Percentiles rank a stretch among this genome's conserved stretches.
phyloP scores from a whole-genome alignment of 2,329 filamentous ascomycete species.

The Plectosphaerella plurivora region DNA sequence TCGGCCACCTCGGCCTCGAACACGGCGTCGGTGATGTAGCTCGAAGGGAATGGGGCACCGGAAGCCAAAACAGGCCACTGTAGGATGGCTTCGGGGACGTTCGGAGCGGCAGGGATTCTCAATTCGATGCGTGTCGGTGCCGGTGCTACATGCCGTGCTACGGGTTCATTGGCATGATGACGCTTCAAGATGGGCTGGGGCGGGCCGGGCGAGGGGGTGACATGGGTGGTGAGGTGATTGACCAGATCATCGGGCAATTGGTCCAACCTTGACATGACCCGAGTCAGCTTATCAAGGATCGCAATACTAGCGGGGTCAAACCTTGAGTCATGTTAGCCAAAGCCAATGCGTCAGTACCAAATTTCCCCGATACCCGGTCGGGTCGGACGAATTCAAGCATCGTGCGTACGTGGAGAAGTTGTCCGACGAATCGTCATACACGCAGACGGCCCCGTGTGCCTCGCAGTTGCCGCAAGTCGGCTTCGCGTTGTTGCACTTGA shows the following conservation, averaged over 20 bases:
- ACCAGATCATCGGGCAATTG: not conserved
- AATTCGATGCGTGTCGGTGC: not conserved
- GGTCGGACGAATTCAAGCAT: not conserved
- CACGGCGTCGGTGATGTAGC: not conserved
- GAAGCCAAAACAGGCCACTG: not conserved
- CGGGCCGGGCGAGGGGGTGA: too few species aligned
- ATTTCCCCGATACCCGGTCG: not conserved
- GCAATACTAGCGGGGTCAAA: conserved; percentile 1
- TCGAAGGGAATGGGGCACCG: not conserved
- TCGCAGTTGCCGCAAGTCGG: not conserved
- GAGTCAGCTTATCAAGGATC: not conserved
- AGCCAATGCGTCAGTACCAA: too few species aligned
- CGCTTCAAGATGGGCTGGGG: too few species aligned
- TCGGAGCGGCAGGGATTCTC: not conserved
- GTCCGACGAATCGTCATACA: not conserved
- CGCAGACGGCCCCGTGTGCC: not conserved
- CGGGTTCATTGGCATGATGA: not conserved
- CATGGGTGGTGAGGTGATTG: not conserved
- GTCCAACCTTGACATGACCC: not conserved
- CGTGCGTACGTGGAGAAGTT: not conserved
- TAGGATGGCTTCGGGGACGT: not conserved
- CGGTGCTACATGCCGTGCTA: not conserved
- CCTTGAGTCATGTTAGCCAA: not conserved
- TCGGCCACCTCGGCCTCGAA: not conserved
- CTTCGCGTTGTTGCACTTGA: conserved; percentile 1